phyloP scores from a whole-genome alignment of 2,329 filamentous ascomycete genomes.

The Fusarium dlaminii region DNA sequence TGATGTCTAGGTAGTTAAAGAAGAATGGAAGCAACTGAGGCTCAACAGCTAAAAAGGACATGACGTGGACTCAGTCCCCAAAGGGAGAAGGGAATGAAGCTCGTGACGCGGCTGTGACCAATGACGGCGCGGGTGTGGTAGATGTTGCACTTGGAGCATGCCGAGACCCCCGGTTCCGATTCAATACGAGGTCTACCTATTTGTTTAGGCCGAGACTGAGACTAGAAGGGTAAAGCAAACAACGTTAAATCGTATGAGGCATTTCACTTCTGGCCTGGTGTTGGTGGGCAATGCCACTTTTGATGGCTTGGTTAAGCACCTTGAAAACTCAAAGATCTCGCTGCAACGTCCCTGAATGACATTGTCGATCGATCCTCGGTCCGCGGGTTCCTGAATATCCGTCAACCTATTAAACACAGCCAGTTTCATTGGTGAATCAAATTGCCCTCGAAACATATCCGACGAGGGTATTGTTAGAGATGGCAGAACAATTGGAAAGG shows the following conservation, averaged over 20 bases:
- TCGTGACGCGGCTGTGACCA: conserved; percentile 35
- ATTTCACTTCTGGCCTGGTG: conserved; percentile 1
- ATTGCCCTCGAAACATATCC: background rate
- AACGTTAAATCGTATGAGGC: conserved; percentile 8
- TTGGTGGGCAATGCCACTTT: background rate
- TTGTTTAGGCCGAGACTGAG: background rate
- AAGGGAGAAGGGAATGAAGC: conserved; percentile 23
- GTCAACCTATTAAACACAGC: background rate
- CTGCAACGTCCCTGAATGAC: conserved; percentile 15
- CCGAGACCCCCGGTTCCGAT: conserved; percentile 27
- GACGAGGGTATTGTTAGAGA: background rate
- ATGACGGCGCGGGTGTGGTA: conserved; percentile 21
- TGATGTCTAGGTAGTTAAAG: background rate
- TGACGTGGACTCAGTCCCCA: conserved; percentile 34
- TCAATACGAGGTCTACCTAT: conserved; percentile 26
- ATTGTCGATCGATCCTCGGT: conserved; percentile 8
- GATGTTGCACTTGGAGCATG: conserved; percentile 30
- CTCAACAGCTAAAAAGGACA: conserved; percentile 3
- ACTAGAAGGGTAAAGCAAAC: conserved; percentile 3
- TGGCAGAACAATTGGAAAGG: background rate
- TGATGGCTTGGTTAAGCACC: conserved; percentile 5
- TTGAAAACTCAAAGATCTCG: conserved; percentile 14
- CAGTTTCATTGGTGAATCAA: background rate
- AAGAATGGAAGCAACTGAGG: conserved; percentile 13
- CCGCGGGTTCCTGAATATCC: conserved; percentile 7